Percentiles rank a stretch among this genome's conserved stretches.
These are phyloP conservation scores for Plasmodium billcollinsi DNA, from an alignment of 169 alveolate species.

Conservation along the genomic window DNA sequence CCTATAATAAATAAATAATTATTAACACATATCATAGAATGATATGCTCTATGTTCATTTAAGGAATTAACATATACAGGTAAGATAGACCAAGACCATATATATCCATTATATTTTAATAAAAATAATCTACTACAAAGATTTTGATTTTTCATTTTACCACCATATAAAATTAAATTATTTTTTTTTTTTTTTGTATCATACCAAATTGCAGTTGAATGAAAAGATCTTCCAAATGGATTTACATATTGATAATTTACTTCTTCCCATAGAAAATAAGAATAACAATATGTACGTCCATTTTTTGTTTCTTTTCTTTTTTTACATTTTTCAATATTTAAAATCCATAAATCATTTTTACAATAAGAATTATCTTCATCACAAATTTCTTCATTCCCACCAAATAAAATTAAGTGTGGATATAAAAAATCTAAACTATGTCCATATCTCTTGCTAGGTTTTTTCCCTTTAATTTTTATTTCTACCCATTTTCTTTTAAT, in stretches of 20 bases:
- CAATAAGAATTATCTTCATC: slow-evolving; percentile 42
- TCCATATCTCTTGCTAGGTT: slow-evolving; percentile 69
- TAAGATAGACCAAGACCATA: slow-evolving; percentile 53
- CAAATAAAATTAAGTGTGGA: slow-evolving; percentile 65
- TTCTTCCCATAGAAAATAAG: slow-evolving; percentile 52
- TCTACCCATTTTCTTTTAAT: slow-evolving; percentile 63
- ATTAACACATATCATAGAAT: slow-evolving; percentile 16
- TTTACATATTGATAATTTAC: slow-evolving; percentile 21
- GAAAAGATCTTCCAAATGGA: slow-evolving; percentile 71
- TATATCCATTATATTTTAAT: slow-evolving; percentile 26
- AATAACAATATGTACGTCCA: background rate
- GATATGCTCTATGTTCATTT: slow-evolving; percentile 73
- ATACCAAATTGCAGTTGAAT: slow-evolving; percentile 71
- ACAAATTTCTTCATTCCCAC: slow-evolving; percentile 59
- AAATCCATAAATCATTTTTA: slow-evolving; percentile 69
- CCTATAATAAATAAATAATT: slow-evolving; percentile 73
- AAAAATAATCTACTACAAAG: slow-evolving; percentile 35
- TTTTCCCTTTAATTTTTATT: slow-evolving; percentile 26
- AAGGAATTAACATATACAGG: slow-evolving; percentile 48
- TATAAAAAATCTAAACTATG: slow-evolving; percentile 70
- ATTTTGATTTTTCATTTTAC: slow-evolving; percentile 52
- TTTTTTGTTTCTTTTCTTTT: slow-evolving; percentile 15
- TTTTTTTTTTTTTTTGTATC: slow-evolving; percentile 48
- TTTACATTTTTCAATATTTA: slow-evolving; percentile 60
- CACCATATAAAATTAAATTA: slow-evolving; percentile 73